Base-by-base conservation (phyloP, 805 yeast species). In the Saturnispora mendoncae region DNA sequence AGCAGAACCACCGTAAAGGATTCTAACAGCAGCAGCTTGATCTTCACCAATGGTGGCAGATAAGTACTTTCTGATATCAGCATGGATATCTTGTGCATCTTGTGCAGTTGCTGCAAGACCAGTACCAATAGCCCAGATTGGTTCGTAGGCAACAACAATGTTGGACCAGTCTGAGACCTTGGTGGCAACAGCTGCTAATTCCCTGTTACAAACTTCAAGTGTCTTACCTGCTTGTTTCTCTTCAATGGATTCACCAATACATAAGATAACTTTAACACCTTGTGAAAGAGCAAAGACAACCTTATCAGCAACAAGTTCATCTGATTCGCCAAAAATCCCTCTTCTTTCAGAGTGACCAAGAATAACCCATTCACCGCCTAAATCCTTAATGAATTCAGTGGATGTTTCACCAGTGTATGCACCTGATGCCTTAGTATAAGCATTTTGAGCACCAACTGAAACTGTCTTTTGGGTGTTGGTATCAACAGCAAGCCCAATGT, bases 101-200 rank as follows among this genome's bases (percentile, higher is more conserved):
- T 83, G 84, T 54, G 98, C 87, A 56, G 98, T 92, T 48, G 98
- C 97, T 58, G 97, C 96, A 62, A 92, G 78, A 62, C 98, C 98
- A 56, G 97, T 88, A 66, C 98, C 98, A 58, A 92, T 92, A 57
- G 98, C 98, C 98, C 98, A 92, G 54, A 92, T 95, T 57, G 98
- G 98, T 74, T 92, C 98, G 72, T 92, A 92, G 60, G 98, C 98
- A 65, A 92, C 70, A 52, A 92, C 97, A 53, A 92, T 73, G 66
- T 84, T 74, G 50, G 82, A 58, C 97, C 97, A 90, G 79, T 88
- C 97, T 17, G 51, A 43, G 4, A 32, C 31, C 39, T 39, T 39
- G 49, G 86, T 80, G 47, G 80, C 71, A 48, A 83, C 97, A 48
- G 97, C 96, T 53, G 77, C 73, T 61, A 90, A 74, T 76, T 92